Evolutionary conservation across 495 filamentous ascomycete genomes (phyloP).

Genomic region (Penicillium herquei): DNA sequence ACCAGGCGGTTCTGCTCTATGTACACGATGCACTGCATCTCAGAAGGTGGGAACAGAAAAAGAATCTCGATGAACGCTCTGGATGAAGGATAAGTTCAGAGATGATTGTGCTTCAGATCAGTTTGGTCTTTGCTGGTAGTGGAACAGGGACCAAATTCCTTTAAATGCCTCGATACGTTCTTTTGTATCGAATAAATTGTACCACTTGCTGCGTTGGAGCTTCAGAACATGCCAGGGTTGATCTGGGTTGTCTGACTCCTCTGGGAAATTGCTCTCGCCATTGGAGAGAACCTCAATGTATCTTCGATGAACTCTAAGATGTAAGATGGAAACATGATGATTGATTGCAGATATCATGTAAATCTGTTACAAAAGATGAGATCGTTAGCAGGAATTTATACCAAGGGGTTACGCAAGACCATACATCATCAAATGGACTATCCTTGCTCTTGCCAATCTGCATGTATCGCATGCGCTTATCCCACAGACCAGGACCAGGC

Average conservation of each 20-base stretch:
- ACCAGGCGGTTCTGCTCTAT: background rate
- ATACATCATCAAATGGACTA: conserved; percentile 56
- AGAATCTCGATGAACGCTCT: background rate
- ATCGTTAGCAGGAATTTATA: background rate
- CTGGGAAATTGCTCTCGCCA: conserved; percentile 27
- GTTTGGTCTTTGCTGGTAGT: conserved; percentile 59
- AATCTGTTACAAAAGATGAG: conserved; percentile 48
- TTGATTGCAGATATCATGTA: conserved; percentile 81
- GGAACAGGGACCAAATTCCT: conserved; percentile 74
- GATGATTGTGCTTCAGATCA: background rate
- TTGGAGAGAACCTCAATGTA: conserved; percentile 57
- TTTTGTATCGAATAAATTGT: conserved; percentile 65
- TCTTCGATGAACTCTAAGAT: conserved; percentile 66
- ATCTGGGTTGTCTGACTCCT: conserved; percentile 46
- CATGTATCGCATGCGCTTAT: conserved; percentile 69
- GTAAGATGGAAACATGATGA: conserved; percentile 76
- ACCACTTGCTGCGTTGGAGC: conserved; percentile 73
- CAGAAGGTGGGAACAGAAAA: background rate
- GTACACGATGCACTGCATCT: conserved; percentile 7
- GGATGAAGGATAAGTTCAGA: background rate
- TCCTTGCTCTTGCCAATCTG: conserved; percentile 63
- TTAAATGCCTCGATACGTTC: conserved; percentile 71
- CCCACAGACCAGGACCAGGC: conserved; percentile 68
- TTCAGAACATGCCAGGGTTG: conserved; percentile 63
- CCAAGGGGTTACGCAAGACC: conserved; percentile 6